Conservation (phyloP, 192 early-diverging fungal species). For the Gigaspora rosea region DNA sequence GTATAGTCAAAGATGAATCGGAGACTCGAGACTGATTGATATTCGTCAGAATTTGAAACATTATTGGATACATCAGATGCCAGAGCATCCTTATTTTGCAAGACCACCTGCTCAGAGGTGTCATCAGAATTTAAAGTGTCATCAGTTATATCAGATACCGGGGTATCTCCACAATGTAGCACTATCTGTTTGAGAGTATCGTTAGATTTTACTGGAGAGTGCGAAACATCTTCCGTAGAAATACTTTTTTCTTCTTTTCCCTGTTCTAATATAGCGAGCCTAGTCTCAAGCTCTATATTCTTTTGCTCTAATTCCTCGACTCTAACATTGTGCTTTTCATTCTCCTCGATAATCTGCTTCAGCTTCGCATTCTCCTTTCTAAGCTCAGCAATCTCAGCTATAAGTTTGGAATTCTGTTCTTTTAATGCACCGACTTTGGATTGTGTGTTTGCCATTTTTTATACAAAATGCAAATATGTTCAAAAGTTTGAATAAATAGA, state of each 20-base stretch:
- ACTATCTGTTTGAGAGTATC: conserved; percentile 7
- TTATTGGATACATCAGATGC: no score
- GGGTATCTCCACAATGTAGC: not conserved
- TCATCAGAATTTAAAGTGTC: not conserved
- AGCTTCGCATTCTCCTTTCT: not conserved
- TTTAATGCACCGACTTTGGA: conserved; percentile 14
- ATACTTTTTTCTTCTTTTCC: not conserved
- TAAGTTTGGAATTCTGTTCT: conserved; percentile 12
- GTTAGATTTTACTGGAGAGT: conserved; percentile 16
- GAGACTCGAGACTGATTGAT: no score
- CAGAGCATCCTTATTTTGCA: no score
- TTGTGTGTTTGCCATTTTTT: conserved; percentile 22
- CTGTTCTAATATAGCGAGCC: not conserved
- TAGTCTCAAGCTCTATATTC: not conserved
- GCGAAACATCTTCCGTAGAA: conserved; percentile 21
- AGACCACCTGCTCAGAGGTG: not conserved
- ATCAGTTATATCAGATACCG: conserved; percentile 7
- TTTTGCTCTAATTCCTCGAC: not conserved
- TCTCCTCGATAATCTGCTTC: not conserved
- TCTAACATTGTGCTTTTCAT: not conserved
- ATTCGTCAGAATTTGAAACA: no score
- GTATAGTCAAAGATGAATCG: no score
- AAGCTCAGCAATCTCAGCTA: conserved; percentile 18
- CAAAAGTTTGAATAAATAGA: conserved; percentile 21
- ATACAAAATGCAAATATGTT: conserved; percentile 20